These are phyloP conservation scores for Rosa multiflora DNA, from an alignment of 306 rosid genomes.

Conservation along the genomic window DNA sequence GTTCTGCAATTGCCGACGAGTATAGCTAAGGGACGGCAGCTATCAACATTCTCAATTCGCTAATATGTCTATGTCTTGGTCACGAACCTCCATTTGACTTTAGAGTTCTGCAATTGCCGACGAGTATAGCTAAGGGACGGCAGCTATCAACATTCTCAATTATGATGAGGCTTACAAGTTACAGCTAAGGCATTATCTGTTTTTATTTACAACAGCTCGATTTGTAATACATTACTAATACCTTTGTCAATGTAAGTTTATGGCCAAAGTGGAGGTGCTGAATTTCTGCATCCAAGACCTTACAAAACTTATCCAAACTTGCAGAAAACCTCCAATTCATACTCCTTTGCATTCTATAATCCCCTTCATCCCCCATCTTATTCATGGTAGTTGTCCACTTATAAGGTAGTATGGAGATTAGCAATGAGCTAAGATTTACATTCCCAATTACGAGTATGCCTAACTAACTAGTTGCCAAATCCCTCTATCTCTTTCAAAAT, in stretches of 20 bases:
- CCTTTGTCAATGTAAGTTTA: background rate
- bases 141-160: background rate
- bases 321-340: background rate
- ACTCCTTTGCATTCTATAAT: background rate
- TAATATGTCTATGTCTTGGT: too few relatives aligned
- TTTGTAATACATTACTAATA: background rate
- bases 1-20: background rate
- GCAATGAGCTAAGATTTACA: background rate
- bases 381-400: background rate
- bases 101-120: background rate
- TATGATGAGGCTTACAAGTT: background rate
- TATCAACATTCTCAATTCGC: background rate
- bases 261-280: background rate
- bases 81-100: background rate
- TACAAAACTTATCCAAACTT: background rate
- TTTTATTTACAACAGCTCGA: background rate
- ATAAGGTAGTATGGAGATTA: background rate
- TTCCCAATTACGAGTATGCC: background rate
- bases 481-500: background rate
- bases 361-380: background rate
- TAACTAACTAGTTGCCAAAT: background rate
- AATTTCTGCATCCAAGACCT: background rate
- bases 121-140: background rate
- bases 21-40: background rate
- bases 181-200: background rate